Conservation (phyloP, 495 filamentous ascomycete species). For the Hypoxylon intermedium region DNA sequence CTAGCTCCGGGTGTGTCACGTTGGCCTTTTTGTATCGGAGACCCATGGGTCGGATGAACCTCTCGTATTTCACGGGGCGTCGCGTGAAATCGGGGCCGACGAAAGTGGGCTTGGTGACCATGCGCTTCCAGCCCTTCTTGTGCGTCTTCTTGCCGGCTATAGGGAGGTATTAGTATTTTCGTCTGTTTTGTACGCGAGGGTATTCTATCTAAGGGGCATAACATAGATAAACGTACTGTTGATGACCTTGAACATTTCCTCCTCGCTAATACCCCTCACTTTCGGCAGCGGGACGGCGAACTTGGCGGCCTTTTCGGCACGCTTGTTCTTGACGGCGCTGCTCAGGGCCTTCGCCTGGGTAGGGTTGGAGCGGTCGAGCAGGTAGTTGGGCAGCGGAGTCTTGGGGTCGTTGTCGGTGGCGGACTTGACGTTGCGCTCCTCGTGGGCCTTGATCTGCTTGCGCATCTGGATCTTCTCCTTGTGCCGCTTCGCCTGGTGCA, state of each 20-base stretch:
- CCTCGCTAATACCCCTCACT: conserved; percentile 90
- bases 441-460: conserved; percentile 91
- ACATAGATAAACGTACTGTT: no score
- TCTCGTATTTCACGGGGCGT: conserved; percentile 92
- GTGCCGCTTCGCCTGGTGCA: conserved; percentile 92
- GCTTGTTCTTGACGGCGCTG: conserved; percentile 85
- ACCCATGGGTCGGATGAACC: conserved; percentile 63
- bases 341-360: conserved; percentile 89
- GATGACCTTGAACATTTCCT: conserved; percentile 98
- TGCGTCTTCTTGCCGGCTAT: conserved; percentile 70
- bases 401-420: conserved; percentile 74
- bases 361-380: conserved; percentile 86
- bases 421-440: conserved; percentile 95
- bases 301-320: conserved; percentile 72
- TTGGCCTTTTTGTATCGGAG: conserved; percentile 85
- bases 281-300: conserved; percentile 94
- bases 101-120: conserved; percentile 76
- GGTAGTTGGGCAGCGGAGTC: conserved; percentile 81
- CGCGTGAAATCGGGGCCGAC: conserved; percentile 92
- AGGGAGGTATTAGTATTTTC: no score
- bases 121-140: conserved; percentile 86
- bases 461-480: conserved; percentile 99
- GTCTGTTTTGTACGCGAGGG: no score
- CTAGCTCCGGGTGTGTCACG: conserved; percentile 85
- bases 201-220: no score